Conservation (phyloP, 2,329 filamentous ascomycete genomes). For the Neoarthrinium moseri region DNA sequence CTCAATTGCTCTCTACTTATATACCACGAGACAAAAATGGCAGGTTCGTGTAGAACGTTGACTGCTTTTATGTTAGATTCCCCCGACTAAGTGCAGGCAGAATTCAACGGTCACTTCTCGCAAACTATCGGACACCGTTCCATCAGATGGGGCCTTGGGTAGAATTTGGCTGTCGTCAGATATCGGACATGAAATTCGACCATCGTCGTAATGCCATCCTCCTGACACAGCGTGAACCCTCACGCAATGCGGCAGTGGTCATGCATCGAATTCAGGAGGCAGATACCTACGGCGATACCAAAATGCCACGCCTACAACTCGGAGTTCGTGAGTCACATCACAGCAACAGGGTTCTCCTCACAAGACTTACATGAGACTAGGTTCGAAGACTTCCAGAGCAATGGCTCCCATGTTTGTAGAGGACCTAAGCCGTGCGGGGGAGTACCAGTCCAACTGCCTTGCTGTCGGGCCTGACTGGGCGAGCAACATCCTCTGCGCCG, state of each 20-base stretch:
- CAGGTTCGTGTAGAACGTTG: slow-evolving; percentile 27
- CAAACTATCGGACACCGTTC: slow-evolving; percentile 14
- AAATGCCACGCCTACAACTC: slow-evolving; percentile 4
- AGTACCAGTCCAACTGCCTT: slow-evolving; percentile 35
- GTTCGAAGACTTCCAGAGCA: neutral
- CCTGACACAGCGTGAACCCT: slow-evolving; percentile 32
- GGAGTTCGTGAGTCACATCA: neutral
- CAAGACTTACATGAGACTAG: neutral
- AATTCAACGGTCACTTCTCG: slow-evolving; percentile 18
- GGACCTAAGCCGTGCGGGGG: slow-evolving; percentile 11
- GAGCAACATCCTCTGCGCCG: slow-evolving; percentile 38
- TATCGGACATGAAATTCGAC: slow-evolving; percentile 49
- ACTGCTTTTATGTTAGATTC: neutral
- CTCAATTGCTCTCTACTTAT: slow-evolving; percentile 36
- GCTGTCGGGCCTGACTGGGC: slow-evolving; percentile 35
- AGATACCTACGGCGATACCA: slow-evolving; percentile 9
- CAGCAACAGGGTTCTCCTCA: no score
- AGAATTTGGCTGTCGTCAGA: slow-evolving; percentile 36
- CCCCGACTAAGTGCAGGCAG: slow-evolving; percentile 7
- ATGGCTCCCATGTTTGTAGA: neutral
- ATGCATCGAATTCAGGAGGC: no score
- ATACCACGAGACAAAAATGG: slow-evolving; percentile 43
- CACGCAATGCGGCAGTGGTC: no score
- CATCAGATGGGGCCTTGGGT: slow-evolving; percentile 14
- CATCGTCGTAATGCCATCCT: slow-evolving; percentile 30